These are phyloP conservation scores for Moesziomyces aphidis DNA, from an alignment of 1,284 basidiomycete species.

Conservation along the genomic window DNA sequence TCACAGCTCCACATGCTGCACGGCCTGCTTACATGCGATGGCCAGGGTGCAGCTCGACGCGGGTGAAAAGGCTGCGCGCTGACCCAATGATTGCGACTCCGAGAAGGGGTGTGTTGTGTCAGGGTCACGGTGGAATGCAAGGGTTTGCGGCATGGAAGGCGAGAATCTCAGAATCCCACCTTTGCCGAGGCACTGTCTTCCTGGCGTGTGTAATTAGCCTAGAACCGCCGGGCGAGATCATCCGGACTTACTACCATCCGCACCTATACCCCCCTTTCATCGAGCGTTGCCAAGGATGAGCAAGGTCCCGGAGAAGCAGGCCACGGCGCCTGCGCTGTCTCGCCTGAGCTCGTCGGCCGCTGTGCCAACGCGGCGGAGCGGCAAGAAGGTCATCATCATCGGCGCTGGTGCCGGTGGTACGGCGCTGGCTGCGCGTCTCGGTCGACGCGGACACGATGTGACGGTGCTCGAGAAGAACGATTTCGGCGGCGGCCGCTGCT, in stretches of 20 bases:
- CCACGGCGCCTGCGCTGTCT: constrained; percentile 19
- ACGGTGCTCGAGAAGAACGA: constrained; percentile 68
- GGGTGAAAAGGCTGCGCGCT: background rate
- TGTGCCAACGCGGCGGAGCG: constrained; percentile 6
- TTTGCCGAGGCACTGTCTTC: background rate
- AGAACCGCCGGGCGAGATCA: too few relatives aligned
- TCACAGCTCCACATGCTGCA: background rate
- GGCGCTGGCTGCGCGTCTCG: constrained; percentile 70
- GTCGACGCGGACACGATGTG: constrained; percentile 70
- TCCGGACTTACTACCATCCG: background rate
- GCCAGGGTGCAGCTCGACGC: background rate
- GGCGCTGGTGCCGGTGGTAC: constrained; percentile 72
- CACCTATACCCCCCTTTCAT: background rate
- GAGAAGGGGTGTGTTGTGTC: too few relatives aligned
- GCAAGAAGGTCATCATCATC: constrained; percentile 61
- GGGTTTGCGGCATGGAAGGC: background rate
- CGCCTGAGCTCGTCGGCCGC: constrained; percentile 15
- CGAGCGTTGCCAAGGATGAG: background rate
- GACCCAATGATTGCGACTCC: background rate
- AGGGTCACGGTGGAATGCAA: background rate
- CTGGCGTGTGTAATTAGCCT: background rate
- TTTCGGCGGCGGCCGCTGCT: constrained; percentile 71
- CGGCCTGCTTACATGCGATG: background rate
- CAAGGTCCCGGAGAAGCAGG: background rate
- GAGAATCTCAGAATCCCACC: background rate